Evolutionary conservation across 768 basidiomycete genomes (phyloP).

Genomic region (Nidularia pulvinata): DNA sequence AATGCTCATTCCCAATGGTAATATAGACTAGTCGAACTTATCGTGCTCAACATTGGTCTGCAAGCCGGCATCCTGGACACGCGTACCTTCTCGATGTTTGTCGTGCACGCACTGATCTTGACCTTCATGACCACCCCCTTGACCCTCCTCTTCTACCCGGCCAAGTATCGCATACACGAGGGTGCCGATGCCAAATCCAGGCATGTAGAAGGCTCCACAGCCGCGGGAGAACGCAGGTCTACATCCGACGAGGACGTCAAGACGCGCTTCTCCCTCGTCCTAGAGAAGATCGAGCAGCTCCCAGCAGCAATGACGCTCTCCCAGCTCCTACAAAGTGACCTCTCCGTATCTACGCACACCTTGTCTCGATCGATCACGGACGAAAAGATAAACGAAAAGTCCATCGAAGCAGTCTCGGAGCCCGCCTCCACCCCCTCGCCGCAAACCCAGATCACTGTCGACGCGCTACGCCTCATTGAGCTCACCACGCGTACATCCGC

Average conservation of each 20-base stretch:
- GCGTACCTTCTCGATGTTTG: constrained; percentile 88
- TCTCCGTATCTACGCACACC: background rate
- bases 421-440: background rate
- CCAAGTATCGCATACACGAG: constrained; percentile 45
- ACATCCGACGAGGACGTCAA: constrained; percentile 39
- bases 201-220: constrained; percentile 15
- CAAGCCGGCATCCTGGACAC: constrained; percentile 61
- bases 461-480: constrained; percentile 88
- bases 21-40: constrained; percentile 75
- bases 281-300: constrained; percentile 81
- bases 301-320: constrained; percentile 82
- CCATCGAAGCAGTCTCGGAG: constrained; percentile 2
- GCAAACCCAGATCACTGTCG: constrained; percentile 39
- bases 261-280: constrained; percentile 67
- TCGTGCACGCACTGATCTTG: constrained; percentile 73
- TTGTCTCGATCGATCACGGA: constrained; percentile 11
- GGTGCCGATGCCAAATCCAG: constrained; percentile 11
- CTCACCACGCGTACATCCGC: constrained; percentile 87
- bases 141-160: constrained; percentile 76
- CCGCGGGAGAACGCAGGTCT: constrained; percentile 6
- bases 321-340: constrained; percentile 60
- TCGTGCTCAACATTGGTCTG: constrained; percentile 89
- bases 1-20: too few relatives aligned
- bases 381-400: constrained; percentile 21
- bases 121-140: constrained; percentile 88